phyloP scores from a whole-genome alignment of 2,329 filamentous ascomycete genomes.

The Aureobasidium zeae region DNA sequence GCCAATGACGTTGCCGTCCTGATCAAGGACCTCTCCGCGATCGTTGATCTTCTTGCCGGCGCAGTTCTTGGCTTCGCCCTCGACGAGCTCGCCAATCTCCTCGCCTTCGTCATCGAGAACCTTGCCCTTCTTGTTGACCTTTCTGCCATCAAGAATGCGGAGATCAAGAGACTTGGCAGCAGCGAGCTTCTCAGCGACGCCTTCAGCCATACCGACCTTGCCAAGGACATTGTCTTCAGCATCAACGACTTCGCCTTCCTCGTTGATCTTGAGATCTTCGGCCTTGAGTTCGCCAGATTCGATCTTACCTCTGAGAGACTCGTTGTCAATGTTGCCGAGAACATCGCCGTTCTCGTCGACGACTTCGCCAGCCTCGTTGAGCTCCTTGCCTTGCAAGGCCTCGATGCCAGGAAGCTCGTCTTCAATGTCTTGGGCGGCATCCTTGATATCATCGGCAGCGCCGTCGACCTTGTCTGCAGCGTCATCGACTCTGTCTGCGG shows the following conservation, averaged over 20 bases:
- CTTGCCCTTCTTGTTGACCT: conserved; percentile 50
- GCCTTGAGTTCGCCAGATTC: conserved; percentile 33
- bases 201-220: conserved; percentile 42
- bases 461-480: conserved; percentile 24
- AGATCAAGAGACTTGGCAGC: conserved; percentile 35
- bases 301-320: conserved; percentile 29
- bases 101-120: conserved; percentile 43
- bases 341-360: conserved; percentile 42
- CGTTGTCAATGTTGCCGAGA: conserved; percentile 38
- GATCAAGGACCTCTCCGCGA: conserved; percentile 43
- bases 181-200: conserved; percentile 39
- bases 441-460: conserved; percentile 24
- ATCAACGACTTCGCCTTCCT: conserved; percentile 43
- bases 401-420: conserved; percentile 44
- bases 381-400: conserved; percentile 42
- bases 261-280: conserved; percentile 42
- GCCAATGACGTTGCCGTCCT: conserved; percentile 42
- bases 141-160: conserved; percentile 43
- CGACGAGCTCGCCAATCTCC: conserved; percentile 41
- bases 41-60: conserved; percentile 43
- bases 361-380: conserved; percentile 42
- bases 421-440: conserved; percentile 32
- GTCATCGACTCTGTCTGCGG: conserved; percentile 26
- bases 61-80: conserved; percentile 37
- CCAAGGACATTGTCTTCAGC: conserved; percentile 43